Conservation (phyloP, 2,329 filamentous ascomycete genomes). For the Aspergillus luchuensis region DNA sequence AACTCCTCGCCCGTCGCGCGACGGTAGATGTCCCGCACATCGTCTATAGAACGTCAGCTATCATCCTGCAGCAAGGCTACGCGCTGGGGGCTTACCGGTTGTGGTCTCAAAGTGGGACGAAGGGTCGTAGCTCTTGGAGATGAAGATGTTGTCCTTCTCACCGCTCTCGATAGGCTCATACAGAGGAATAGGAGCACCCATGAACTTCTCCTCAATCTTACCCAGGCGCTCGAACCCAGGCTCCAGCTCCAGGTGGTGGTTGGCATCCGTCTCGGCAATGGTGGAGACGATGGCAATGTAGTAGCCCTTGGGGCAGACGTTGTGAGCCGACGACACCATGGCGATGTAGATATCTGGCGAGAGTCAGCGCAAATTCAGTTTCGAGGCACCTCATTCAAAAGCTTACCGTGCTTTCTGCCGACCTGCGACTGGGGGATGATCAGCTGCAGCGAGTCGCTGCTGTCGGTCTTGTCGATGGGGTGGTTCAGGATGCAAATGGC, state of each 20-base stretch:
- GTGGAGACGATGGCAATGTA: conserved; percentile 98
- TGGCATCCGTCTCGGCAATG: conserved; percentile 85
- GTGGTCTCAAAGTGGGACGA: conserved; percentile 97
- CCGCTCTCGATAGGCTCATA: conserved; percentile 89
- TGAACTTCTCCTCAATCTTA: conserved; percentile 94
- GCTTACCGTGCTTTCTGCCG: conserved; percentile 87
- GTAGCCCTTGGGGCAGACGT: conserved; percentile 98
- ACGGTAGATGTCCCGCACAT: conserved; percentile 90
- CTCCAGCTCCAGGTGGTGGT: conserved; percentile 94
- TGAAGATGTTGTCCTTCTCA: conserved; percentile 85
- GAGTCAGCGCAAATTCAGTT: conserved; percentile 20
- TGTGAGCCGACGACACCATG: conserved; percentile 92
- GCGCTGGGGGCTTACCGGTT: conserved; percentile 53
- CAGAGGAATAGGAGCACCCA: conserved; percentile 87
- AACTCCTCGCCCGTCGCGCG: conserved; percentile 82
- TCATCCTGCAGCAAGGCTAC: not conserved
- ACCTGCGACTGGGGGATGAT: conserved; percentile 99
- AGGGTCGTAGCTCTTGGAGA: conserved; percentile 98
- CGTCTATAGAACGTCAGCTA: conserved; percentile 60
- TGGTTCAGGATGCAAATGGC: conserved; percentile 98
- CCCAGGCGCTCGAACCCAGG: conserved; percentile 90
- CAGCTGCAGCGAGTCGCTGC: conserved; percentile 86
- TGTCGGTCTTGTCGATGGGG: conserved; percentile 84
- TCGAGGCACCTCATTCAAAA: too few relatives aligned
- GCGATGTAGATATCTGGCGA: conserved; percentile 88